phyloP scores from a whole-genome alignment of 441 rosid genomes.

The Adansonia gregorii region DNA sequence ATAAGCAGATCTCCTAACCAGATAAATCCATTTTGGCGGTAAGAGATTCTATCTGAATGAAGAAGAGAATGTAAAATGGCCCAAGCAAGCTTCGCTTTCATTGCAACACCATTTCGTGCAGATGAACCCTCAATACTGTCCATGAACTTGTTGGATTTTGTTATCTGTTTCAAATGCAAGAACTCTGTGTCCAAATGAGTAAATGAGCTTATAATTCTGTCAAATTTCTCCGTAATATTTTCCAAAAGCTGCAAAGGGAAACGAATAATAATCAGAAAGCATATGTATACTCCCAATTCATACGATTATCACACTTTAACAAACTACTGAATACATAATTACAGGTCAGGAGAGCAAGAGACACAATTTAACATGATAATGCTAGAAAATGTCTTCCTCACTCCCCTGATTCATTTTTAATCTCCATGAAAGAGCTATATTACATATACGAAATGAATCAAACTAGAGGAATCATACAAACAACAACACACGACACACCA shows the following conservation, averaged over 20 bases:
- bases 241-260: constrained; percentile 79
- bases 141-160: constrained; percentile 73
- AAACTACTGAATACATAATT: neutral
- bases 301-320: neutral
- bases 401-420: constrained; percentile 12
- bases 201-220: constrained; percentile 74
- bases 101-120: constrained; percentile 48
- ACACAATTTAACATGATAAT: constrained; percentile 10
- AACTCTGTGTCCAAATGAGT: constrained; percentile 95
- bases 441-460: constrained; percentile 10
- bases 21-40: constrained; percentile 86
- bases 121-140: constrained; percentile 52
- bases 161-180: constrained; percentile 72
- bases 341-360: neutral
- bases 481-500: neutral
- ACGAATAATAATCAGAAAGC: constrained; percentile 20
- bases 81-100: constrained; percentile 80
- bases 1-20: constrained; percentile 97
- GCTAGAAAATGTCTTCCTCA: neutral
- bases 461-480: constrained; percentile 8
- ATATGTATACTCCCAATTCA: constrained; percentile 14
- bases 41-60: constrained; percentile 85
- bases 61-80: constrained; percentile 94
- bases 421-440: neutral
- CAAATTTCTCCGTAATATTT: constrained; percentile 78